Evolutionary conservation across 192 early-diverging fungal species (phyloP).

Genomic region (Rhizoclosmatium sp.): DNA sequence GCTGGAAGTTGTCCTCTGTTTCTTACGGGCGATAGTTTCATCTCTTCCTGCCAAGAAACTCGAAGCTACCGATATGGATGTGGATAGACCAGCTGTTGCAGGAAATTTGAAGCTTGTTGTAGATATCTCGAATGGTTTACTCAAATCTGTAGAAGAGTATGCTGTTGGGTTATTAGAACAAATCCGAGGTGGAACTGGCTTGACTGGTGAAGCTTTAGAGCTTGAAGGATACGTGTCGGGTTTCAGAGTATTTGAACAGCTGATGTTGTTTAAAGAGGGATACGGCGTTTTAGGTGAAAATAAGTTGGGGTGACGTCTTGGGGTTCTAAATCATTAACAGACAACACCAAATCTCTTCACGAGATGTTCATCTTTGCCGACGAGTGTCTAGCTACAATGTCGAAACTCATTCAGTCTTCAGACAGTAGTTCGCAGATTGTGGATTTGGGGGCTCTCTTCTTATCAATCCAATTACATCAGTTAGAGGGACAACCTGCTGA

Average conservation of each 20-base stretch:
- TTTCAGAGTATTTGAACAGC: constrained; percentile 14
- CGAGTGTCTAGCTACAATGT: background rate
- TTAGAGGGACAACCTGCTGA: background rate
- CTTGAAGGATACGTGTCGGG: constrained; percentile 16
- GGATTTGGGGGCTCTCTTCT: constrained; percentile 3
- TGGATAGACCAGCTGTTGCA: background rate
- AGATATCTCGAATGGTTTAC: background rate
- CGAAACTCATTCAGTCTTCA: background rate
- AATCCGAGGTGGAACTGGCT: background rate
- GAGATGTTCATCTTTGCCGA: background rate
- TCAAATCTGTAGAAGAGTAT: background rate
- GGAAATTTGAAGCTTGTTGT: background rate
- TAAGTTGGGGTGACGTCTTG: no score
- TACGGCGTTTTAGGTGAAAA: background rate
- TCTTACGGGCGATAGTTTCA: background rate
- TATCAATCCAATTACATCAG: constrained; percentile 13
- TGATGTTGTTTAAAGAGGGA: constrained; percentile 6
- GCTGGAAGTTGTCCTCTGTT: background rate
- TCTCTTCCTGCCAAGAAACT: background rate
- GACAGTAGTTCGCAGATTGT: background rate
- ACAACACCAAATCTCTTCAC: background rate
- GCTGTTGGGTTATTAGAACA: background rate
- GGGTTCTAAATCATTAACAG: background rate
- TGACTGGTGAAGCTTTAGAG: background rate
- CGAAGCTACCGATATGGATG: background rate